phyloP scores from a whole-genome alignment of 2,329 filamentous ascomycete species.

The Huntiella moniliformis region DNA sequence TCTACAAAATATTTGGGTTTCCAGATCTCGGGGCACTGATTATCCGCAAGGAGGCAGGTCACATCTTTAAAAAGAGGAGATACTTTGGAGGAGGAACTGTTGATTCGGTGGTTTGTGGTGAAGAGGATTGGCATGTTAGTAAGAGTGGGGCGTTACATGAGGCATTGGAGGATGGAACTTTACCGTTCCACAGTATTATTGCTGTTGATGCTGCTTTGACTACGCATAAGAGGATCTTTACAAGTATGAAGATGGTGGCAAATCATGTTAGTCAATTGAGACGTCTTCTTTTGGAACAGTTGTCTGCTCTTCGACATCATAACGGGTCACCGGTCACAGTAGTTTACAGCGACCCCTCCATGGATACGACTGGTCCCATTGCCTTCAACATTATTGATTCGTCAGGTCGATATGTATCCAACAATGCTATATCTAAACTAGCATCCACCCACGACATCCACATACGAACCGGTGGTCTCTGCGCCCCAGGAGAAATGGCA shows the following conservation, averaged over 20 bases:
- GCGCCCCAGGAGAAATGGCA: slow-evolving; percentile 78
- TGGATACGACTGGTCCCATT: slow-evolving; percentile 50
- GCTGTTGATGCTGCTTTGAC: slow-evolving; percentile 41
- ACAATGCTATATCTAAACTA: slow-evolving; percentile 73
- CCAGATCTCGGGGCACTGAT: slow-evolving; percentile 44
- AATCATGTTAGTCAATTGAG: slow-evolving; percentile 52
- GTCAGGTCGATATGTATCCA: slow-evolving; percentile 55
- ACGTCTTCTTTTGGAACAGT: slow-evolving; percentile 34
- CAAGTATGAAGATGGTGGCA: slow-evolving; percentile 42
- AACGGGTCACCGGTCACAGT: slow-evolving; percentile 49
- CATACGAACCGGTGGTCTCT: slow-evolving; percentile 71
- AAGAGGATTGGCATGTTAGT: slow-evolving; percentile 20
- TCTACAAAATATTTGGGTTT: slow-evolving; percentile 51
- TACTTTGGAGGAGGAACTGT: slow-evolving; percentile 55
- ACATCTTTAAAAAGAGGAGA: slow-evolving; percentile 33
- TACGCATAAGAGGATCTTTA: slow-evolving; percentile 35
- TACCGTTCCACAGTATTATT: slow-evolving; percentile 46
- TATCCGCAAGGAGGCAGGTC: slow-evolving; percentile 34
- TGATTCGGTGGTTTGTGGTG: slow-evolving; percentile 26
- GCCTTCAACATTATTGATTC: slow-evolving; percentile 66
- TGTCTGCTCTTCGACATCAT: slow-evolving; percentile 44
- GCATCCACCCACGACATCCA: slow-evolving; percentile 63
- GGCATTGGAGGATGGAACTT: slow-evolving; percentile 46
- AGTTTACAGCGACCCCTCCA: slow-evolving; percentile 34
- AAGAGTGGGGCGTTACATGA: slow-evolving; percentile 29